These are phyloP conservation scores for Myochromella boudieri DNA, from an alignment of 768 basidiomycete species.

Conservation along the genomic window DNA sequence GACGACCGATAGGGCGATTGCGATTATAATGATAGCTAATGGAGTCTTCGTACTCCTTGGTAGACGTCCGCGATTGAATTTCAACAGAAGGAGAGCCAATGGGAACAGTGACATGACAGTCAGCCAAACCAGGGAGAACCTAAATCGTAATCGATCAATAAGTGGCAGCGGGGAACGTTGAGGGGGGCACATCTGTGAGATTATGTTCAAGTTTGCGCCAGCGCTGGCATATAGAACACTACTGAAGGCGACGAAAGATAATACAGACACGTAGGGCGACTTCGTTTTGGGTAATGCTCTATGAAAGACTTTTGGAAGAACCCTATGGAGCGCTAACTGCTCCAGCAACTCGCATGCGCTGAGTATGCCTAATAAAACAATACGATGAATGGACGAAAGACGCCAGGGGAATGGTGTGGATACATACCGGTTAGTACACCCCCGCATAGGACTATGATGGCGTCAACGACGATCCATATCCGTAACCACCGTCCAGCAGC, in stretches of 20 bases:
- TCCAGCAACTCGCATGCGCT: conserved; percentile 59
- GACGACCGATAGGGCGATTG: conserved; percentile 39
- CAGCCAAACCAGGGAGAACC: conserved; percentile 71
- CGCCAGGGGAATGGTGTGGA: too few relatives aligned
- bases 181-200: conserved; percentile 55
- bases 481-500: conserved; percentile 62
- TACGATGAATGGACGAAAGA: too few relatives aligned
- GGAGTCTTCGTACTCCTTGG: conserved; percentile 40
- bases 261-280: conserved; percentile 51
- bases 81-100: conserved; percentile 55
- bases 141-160: conserved; percentile 16
- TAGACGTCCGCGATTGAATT: conserved; percentile 64
- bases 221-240: conserved; percentile 57
- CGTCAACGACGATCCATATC: conserved; percentile 63
- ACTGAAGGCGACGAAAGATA: conserved; percentile 49
- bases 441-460: conserved; percentile 69
- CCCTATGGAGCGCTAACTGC: conserved; percentile 57
- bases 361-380: conserved; percentile 53
- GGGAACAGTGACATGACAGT: conserved; percentile 67
- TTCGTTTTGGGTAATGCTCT: conserved; percentile 46
- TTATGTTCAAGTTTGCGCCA: conserved; percentile 46
- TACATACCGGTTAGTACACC: conserved; percentile 64
- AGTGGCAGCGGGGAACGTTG: not conserved
- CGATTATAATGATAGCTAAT: conserved; percentile 37
- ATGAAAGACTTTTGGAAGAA: conserved; percentile 56